phyloP scores from a whole-genome alignment of 2,329 filamentous ascomycete genomes.

The Achaetomium macrosporum region DNA sequence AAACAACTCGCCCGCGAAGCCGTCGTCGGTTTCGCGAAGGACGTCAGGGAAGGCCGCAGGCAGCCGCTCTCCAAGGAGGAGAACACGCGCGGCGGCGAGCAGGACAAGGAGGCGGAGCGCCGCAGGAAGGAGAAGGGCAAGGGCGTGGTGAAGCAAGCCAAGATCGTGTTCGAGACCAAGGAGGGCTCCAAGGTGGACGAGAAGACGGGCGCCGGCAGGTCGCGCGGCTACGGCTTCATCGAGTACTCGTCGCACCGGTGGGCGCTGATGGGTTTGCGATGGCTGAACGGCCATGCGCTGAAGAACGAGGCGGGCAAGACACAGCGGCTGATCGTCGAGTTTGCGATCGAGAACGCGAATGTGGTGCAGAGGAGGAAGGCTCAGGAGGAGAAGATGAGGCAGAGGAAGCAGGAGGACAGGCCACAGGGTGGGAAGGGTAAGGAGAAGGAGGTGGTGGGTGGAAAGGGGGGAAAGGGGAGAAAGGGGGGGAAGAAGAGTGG shows the following conservation, averaged over 20 bases:
- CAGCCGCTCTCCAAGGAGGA: conserved; percentile 86
- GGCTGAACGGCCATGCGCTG: conserved; percentile 73
- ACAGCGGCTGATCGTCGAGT: conserved; percentile 88
- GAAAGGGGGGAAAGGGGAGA: conserved; percentile 38
- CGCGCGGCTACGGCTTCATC: conserved; percentile 93
- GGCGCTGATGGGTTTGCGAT: conserved; percentile 90
- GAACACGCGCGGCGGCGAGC: conserved; percentile 68
- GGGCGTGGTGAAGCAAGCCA: conserved; percentile 84
- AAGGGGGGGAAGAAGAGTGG: conserved; percentile 8
- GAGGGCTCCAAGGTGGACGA: conserved; percentile 81
- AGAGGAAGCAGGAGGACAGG: conserved; percentile 16
- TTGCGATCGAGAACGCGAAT: conserved; percentile 96
- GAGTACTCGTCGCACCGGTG: conserved; percentile 92
- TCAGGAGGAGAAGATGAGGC: conserved; percentile 42
- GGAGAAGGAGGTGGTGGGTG: not conserved
- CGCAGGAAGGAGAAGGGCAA: conserved; percentile 76
- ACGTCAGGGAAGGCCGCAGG: conserved; percentile 74
- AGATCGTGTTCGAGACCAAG: conserved; percentile 85
- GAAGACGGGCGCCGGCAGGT: conserved; percentile 69
- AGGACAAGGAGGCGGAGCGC: conserved; percentile 74
- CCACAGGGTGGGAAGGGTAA: conserved; percentile 1
- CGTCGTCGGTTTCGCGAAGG: conserved; percentile 88
- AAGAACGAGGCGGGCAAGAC: conserved; percentile 65
- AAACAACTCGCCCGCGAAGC: conserved; percentile 87
- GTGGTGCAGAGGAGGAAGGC: conserved; percentile 76